Evolutionary conservation across 371 early-diverging fungal species (phyloP).

Genomic region (Mortierella sp.): DNA sequence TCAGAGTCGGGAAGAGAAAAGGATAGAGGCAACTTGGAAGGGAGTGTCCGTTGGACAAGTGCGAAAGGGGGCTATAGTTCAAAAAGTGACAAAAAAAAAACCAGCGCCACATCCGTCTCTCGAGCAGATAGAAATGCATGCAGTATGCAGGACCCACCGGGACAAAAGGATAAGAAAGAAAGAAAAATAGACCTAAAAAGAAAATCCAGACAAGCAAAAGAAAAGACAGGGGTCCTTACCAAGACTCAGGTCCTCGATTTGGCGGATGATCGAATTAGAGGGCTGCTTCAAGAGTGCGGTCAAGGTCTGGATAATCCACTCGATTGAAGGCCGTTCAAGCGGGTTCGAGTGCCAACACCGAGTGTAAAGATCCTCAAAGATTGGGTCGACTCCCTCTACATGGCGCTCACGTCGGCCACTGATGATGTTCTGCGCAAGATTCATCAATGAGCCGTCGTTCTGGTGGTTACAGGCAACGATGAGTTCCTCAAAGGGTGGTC

Average conservation of each 20-base stretch:
- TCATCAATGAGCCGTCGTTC: conserved; percentile 24
- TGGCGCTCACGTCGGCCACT: conserved; percentile 37
- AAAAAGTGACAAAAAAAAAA: too few species aligned
- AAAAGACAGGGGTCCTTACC: conserved; percentile 6
- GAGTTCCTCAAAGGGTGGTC: conserved; percentile 44
- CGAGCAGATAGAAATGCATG: too few species aligned
- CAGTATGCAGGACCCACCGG: too few species aligned
- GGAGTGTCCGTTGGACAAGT: too few species aligned
- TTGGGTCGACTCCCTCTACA: conserved; percentile 40
- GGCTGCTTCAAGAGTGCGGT: conserved; percentile 50
- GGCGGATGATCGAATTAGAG: conserved; percentile 26
- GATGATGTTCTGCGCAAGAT: conserved; percentile 43
- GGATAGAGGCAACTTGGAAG: too few species aligned
- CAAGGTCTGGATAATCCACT: conserved; percentile 45
- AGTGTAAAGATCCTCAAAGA: conserved; percentile 51
- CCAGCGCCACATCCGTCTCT: too few species aligned
- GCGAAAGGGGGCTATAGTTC: too few species aligned
- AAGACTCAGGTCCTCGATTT: conserved; percentile 39
- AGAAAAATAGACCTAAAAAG: too few species aligned
- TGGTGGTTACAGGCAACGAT: conserved; percentile 19
- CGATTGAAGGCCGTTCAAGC: conserved; percentile 44
- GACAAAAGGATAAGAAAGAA: too few species aligned
- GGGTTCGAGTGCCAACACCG: conserved; percentile 48
- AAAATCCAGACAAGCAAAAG: neutral
- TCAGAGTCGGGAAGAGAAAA: neutral